Percentiles rank a stretch among this genome's conserved stretches.
These are phyloP conservation scores for Cymbopogon citratus DNA, from an alignment of 176 grass and related monocot species.

Conservation along the genomic window DNA sequence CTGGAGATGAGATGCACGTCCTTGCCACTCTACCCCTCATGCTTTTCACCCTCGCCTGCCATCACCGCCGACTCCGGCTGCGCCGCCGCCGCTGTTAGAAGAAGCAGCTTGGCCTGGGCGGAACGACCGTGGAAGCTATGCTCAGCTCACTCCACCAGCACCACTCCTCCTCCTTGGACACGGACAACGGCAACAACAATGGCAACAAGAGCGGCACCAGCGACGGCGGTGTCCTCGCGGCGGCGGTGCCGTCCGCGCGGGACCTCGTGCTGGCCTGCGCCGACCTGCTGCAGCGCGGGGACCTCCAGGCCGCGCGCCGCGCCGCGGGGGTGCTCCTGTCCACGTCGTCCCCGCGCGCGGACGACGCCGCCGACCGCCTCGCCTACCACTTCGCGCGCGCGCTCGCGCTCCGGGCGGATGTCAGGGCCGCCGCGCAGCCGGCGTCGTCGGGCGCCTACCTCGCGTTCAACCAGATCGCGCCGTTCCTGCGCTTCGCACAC, in stretches of 20 bases:
- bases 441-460: constrained; percentile 52
- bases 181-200: constrained; percentile 26
- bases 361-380: too few relatives aligned
- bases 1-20: constrained; percentile 35
- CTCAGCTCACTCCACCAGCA: constrained; percentile 65
- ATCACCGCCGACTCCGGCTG: constrained; percentile 24
- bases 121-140: constrained; percentile 38
- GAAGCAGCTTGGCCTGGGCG: neutral
- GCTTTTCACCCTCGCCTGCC: constrained; percentile 21
- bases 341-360: too few relatives aligned
- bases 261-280: constrained; percentile 68
- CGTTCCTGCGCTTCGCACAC: constrained; percentile 91
- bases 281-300: constrained; percentile 61
- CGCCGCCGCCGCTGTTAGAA: neutral
- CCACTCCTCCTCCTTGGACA: constrained; percentile 46
- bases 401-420: too few relatives aligned
- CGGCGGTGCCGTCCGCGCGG: constrained; percentile 36
- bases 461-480: constrained; percentile 97
- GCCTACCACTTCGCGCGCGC: too few relatives aligned
- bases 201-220: neutral
- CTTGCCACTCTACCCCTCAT: constrained; percentile 17
- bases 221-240: neutral
- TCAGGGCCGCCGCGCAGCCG: neutral
- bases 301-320: constrained; percentile 22
- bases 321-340: too few relatives aligned